phyloP scores from a whole-genome alignment of 345 rosid genomes.

The Moringa oleifera region DNA sequence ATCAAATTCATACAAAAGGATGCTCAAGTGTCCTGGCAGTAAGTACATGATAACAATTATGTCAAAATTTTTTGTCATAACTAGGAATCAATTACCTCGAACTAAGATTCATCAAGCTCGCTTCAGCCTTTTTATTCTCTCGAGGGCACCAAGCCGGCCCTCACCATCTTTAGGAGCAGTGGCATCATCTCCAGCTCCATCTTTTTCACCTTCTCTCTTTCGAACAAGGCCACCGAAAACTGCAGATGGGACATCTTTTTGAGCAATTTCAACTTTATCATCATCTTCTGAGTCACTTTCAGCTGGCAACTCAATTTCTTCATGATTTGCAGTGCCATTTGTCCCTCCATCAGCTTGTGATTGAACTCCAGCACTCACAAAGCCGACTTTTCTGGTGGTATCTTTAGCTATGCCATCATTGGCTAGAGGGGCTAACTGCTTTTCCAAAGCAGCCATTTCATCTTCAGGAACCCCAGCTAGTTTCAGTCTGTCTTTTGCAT shows the following conservation, averaged over 20 bases:
- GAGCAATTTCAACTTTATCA: slow-evolving; percentile 57
- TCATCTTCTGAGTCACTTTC: slow-evolving; percentile 80
- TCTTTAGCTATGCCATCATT: slow-evolving; percentile 39
- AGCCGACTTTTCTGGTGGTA: slow-evolving; percentile 54
- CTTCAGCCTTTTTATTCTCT: slow-evolving; percentile 75
- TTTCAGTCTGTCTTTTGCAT: slow-evolving; percentile 84
- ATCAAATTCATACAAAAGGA: neutral
- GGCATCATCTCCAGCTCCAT: slow-evolving; percentile 12
- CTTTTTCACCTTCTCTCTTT: slow-evolving; percentile 52
- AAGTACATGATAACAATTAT: neutral
- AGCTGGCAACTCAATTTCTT: slow-evolving; percentile 83
- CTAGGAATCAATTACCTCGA: neutral
- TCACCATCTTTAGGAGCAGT: slow-evolving; percentile 29
- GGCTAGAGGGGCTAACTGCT: slow-evolving; percentile 57
- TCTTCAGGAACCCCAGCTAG: slow-evolving; percentile 79
- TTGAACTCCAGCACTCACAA: slow-evolving; percentile 86
- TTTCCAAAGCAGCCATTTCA: slow-evolving; percentile 91
- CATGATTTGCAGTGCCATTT: slow-evolving; percentile 42
- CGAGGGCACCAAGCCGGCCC: slow-evolving; percentile 67
- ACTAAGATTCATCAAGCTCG: neutral
- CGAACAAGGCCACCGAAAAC: slow-evolving; percentile 72
- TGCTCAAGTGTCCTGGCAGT: neutral
- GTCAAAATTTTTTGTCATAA: neutral
- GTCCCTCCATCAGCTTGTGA: slow-evolving; percentile 47
- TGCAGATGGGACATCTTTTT: slow-evolving; percentile 77